Conservation (phyloP, 768 basidiomycete genomes). For the Podaxis sp. region DNA sequence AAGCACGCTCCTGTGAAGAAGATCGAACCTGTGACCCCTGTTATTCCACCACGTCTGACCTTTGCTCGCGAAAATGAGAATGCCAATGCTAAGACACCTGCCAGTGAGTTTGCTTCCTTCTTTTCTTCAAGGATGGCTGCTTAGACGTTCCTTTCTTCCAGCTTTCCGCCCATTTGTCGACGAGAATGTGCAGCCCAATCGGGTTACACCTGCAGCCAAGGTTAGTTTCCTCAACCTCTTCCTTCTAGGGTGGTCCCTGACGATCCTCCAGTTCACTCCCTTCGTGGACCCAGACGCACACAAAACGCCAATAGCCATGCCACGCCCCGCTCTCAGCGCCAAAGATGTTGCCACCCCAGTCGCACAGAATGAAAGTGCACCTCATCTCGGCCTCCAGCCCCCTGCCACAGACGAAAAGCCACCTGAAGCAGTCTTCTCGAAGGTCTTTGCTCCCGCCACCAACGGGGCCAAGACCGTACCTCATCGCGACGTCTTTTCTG, state of each 20-base stretch:
- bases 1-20: slow-evolving; percentile 73
- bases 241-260: neutral
- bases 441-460: slow-evolving; percentile 64
- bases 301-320: slow-evolving; percentile 40
- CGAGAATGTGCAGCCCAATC: slow-evolving; percentile 51
- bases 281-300: slow-evolving; percentile 57
- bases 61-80: slow-evolving; percentile 40
- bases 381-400: slow-evolving; percentile 26
- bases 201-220: slow-evolving; percentile 41
- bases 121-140: slow-evolving; percentile 17
- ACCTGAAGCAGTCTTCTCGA: slow-evolving; percentile 49
- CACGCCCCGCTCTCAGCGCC: slow-evolving; percentile 46
- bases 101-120: slow-evolving; percentile 23
- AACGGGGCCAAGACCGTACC: slow-evolving; percentile 39
- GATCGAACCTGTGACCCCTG: slow-evolving; percentile 57
- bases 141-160: slow-evolving; percentile 22
- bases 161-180: slow-evolving; percentile 74
- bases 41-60: slow-evolving; percentile 34
- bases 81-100: slow-evolving; percentile 38
- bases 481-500: slow-evolving; percentile 40
- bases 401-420: slow-evolving; percentile 36
- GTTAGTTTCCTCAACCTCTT: slow-evolving; percentile 26
- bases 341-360: slow-evolving; percentile 46
- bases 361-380: slow-evolving; percentile 29
- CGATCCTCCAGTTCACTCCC: slow-evolving; percentile 55